Evolutionary conservation across 2,329 filamentous ascomycete species (phyloP), one percentile per base, ranked within the genome.

Genomic region (Colletotrichum lini): DNA sequence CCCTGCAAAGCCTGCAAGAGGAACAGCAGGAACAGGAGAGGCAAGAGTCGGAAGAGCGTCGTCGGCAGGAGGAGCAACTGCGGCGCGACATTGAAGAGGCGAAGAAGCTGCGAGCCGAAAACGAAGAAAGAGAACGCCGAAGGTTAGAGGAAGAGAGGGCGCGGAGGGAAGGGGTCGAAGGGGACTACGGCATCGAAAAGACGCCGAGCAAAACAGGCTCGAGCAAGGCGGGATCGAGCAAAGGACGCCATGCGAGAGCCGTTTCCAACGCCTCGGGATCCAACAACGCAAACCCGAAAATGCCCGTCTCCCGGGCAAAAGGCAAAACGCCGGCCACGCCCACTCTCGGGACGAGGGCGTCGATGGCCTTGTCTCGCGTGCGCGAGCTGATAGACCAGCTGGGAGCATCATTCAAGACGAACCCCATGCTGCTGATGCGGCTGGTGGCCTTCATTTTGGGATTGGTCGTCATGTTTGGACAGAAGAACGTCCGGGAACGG

Each of bases 371-470:
- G 68, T 77, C 80, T 38, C 90, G 88, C 72, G 75, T 92, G 57
- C 82, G 85, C 42, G 81, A 80, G 40, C 74, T 89, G 21, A 79
- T 92, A 23, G 85, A 88, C 73, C 84, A 85, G 72, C 80, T 90
- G 70, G 84, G 85, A 3, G 77, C 76, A 38, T 84, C 84, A 0
- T 82, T 91, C 42, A 86, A 85, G 76, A 82, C 85, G n/a, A 90
- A 90, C 72, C 90, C 90, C 0, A 81, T 86, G 75, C 72, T 89
- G 45, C 78, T 92, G 65, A 80, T 90, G 76, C 86, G 89, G 70
- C 90, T 94, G 5, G 76, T 98, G 60, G 88, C 95, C 18, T 98
- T 98, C 78, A 80, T 98, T 30, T 82, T 95, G 47, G 93, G 94
- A 2, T 87, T 99, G 72, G 78, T 97, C 40, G 82, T 96, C 73